These are phyloP conservation scores for Melanomma pulvis-pyrius DNA, from an alignment of 495 filamentous ascomycete species.

Conservation along the genomic window DNA sequence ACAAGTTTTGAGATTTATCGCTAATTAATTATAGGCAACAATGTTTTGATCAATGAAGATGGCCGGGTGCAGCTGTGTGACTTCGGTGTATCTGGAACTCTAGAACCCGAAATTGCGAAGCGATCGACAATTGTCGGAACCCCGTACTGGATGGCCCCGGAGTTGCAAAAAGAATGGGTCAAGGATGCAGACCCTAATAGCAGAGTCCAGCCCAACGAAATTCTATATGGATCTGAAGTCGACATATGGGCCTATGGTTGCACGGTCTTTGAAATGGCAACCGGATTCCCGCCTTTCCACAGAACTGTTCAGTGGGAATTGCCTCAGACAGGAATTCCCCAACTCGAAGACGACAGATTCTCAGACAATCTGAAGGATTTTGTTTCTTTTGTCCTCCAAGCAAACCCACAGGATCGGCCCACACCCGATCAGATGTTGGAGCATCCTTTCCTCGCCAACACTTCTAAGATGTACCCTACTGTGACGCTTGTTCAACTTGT, in stretches of 20 bases:
- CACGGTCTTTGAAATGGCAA: slow-evolving; percentile 88
- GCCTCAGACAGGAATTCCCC: slow-evolving; percentile 48
- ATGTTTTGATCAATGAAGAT: slow-evolving; percentile 86
- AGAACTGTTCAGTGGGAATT: slow-evolving; percentile 38
- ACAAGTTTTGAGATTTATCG: neutral
- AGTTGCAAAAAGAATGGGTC: slow-evolving; percentile 48
- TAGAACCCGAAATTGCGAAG: slow-evolving; percentile 83
- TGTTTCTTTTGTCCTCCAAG: slow-evolving; percentile 77
- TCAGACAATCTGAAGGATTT: slow-evolving; percentile 75
- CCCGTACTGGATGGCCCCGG: slow-evolving; percentile 95
- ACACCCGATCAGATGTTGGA: slow-evolving; percentile 66
- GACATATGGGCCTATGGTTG: slow-evolving; percentile 97
- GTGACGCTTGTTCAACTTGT: slow-evolving; percentile 71
- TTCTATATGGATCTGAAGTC: slow-evolving; percentile 67
- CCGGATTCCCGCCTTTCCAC: slow-evolving; percentile 70
- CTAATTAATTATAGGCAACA: slow-evolving; percentile 62
- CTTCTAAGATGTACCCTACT: slow-evolving; percentile 66
- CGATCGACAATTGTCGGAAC: slow-evolving; percentile 92
- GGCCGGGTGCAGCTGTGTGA: slow-evolving; percentile 90
- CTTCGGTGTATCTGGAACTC: slow-evolving; percentile 88
- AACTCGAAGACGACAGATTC: slow-evolving; percentile 76
- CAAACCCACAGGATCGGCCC: slow-evolving; percentile 73
- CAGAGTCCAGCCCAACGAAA: slow-evolving; percentile 34
- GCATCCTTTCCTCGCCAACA: slow-evolving; percentile 65
- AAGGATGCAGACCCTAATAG: slow-evolving; percentile 32